These are phyloP conservation scores for Talaromyces trachyspermus DNA, from an alignment of 495 filamentous ascomycete genomes.

Conservation along the genomic window DNA sequence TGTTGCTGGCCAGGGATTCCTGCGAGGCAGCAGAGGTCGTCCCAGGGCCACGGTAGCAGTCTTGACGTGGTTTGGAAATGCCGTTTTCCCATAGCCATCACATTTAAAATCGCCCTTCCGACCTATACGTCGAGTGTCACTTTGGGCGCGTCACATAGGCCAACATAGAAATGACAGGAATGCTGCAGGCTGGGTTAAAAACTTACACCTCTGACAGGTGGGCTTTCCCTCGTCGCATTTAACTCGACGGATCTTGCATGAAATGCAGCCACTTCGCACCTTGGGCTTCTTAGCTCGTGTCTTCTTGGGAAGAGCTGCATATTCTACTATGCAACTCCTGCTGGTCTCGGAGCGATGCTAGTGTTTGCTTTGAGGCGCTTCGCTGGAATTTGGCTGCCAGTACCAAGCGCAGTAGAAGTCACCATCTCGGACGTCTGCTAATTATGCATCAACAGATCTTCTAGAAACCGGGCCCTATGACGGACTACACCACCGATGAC, in stretches of 20 bases:
- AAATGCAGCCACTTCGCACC: constrained; percentile 23
- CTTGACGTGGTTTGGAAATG: too few species aligned
- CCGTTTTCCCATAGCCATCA: constrained; percentile 23
- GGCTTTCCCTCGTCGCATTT: constrained; percentile 28
- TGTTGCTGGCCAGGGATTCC: constrained; percentile 8
- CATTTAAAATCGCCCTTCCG: constrained; percentile 30
- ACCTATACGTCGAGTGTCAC: constrained; percentile 14
- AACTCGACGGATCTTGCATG: constrained; percentile 23
- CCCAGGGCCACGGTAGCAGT: neutral
- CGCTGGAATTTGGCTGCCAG: too few species aligned
- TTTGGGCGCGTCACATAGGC: neutral
- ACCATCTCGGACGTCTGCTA: too few species aligned
- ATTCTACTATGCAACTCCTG: neutral
- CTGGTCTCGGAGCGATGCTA: neutral
- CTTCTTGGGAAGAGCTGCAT: neutral
- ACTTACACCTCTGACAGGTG: constrained; percentile 13
- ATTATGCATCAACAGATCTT: too few species aligned
- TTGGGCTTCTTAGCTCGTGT: constrained; percentile 23
- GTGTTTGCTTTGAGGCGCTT: neutral
- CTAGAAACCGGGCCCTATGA: too few species aligned
- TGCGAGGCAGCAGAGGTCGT: constrained; percentile 1
- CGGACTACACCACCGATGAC: too few species aligned
- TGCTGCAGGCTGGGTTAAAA: neutral
- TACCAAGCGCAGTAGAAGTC: too few species aligned
- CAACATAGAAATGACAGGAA: too few species aligned